Conservation (phyloP, 176 grass and related monocot genomes). For the Paspalum vaginatum region DNA sequence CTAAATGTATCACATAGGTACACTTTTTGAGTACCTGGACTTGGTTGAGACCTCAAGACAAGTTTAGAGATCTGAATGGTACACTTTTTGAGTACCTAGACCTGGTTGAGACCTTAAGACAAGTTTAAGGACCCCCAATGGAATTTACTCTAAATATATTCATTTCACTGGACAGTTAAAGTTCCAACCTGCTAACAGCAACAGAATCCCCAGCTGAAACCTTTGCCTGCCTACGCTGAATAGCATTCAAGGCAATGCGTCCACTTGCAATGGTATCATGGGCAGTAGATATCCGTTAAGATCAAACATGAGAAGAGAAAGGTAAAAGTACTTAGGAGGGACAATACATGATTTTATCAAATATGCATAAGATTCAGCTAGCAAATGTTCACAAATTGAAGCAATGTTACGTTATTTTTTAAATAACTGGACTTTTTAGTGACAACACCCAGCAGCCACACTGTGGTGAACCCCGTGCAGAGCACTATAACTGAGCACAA, state of each 20-base stretch:
- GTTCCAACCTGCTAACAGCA: slow-evolving; percentile 67
- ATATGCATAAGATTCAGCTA: neutral
- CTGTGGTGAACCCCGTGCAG: neutral
- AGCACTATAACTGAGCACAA: neutral
- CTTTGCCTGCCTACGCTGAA: slow-evolving; percentile 86
- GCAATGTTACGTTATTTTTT: neutral
- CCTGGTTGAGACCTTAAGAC: too few relatives aligned
- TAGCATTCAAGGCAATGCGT: slow-evolving; percentile 86
- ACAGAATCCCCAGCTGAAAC: slow-evolving; percentile 92
- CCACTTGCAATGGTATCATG: slow-evolving; percentile 70
- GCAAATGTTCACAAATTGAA: neutral
- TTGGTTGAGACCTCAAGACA: too few relatives aligned
- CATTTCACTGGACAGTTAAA: slow-evolving; percentile 12
- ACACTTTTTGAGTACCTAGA: too few relatives aligned
- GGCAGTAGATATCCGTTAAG: slow-evolving; percentile 71
- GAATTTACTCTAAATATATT: neutral
- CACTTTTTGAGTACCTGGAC: too few relatives aligned
- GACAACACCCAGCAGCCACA: neutral
- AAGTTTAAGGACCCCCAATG: too few relatives aligned
- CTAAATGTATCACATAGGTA: too few relatives aligned
- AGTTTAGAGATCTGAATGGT: too few relatives aligned
- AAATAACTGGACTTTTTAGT: neutral
- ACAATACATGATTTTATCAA: neutral
- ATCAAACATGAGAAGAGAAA: slow-evolving; percentile 32
- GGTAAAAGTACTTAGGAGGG: neutral